These are phyloP conservation scores for Penicillium lividum DNA, from an alignment of 495 filamentous ascomycete species.

Conservation along the genomic window DNA sequence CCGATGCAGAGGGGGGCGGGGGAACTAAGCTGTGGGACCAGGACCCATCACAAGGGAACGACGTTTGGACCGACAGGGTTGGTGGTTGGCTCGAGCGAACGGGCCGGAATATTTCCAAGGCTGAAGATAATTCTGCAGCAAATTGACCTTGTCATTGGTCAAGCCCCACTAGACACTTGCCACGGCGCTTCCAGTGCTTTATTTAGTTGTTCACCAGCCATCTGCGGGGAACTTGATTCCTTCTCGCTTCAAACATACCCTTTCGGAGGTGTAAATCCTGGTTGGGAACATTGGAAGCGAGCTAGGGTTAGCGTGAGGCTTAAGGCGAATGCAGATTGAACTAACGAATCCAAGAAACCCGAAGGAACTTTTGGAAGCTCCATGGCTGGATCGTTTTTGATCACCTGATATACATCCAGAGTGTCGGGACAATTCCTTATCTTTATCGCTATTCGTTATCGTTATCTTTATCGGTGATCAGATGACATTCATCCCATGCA, in stretches of 20 bases:
- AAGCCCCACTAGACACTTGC: slow-evolving; percentile 12
- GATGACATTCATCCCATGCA: no score
- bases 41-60: slow-evolving; percentile 16
- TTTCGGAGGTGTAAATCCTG: not conserved
- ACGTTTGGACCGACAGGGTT: slow-evolving; percentile 7
- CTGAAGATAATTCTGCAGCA: slow-evolving; percentile 4
- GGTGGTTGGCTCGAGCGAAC: slow-evolving; percentile 19
- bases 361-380: not conserved
- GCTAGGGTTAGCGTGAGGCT: not conserved
- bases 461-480: not conserved
- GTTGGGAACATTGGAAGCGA: not conserved
- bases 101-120: slow-evolving; percentile 8
- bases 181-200: slow-evolving; percentile 22
- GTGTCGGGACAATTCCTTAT: not conserved
- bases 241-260: slow-evolving; percentile 1
- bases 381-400: not conserved
- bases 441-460: not conserved
- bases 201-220: slow-evolving; percentile 12
- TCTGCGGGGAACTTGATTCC: slow-evolving; percentile 2
- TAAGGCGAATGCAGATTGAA: not conserved
- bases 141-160: slow-evolving; percentile 2
- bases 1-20: not conserved
- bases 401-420: not conserved
- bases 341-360: not conserved
- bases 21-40: slow-evolving; percentile 5